Evolutionary conservation across 2,329 filamentous ascomycete genomes (phyloP), one percentile per base, ranked within the genome.

Genomic region (Diplocarpon rosae): DNA sequence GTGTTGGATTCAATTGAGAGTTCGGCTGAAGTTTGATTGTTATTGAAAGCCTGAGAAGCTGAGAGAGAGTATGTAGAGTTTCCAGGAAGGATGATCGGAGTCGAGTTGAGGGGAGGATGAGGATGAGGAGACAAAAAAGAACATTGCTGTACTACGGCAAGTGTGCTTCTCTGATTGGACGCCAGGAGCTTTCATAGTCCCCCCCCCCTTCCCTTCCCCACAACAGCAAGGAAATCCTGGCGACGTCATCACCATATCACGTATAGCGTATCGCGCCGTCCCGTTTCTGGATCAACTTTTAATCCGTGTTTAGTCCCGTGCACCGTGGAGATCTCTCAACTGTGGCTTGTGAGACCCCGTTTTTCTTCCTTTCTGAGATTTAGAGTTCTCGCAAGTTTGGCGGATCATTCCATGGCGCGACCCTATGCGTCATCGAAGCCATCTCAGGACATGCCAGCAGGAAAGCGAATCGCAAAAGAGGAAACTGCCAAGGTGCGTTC

Each of bases 201-300:
- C 20, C 24, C 24, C 28, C 31, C 17, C 42, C 8, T 15, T 13
- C 27, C 27, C 38, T 31, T 41, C 43, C 41, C 38, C 47, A 49
- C 38, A 42, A 36, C 39, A 43, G 44, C 14, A 41, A 32, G 32
- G 44, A 33, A 40, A 42, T 32, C 28, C 30, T 34, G 16, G 33
- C 46, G 27, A 46, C 46, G 46, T 48, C 47, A 49, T 46, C n/a
- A 30, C 24, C 12, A 31, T 31, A 43, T 24, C n/a, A n/a, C n/a
- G n/a, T n/a, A n/a, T n/a, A n/a, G n/a, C n/a, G n/a, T n/a, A 16
- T 30, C 16, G 28, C 31, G 20, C 14, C 24, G 24, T 29, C 11
- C n/a, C 9, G 14, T 28, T 14, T 9, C 28, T 16, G 35, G 34
- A 39, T 40, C 16, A 31, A 39, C 24, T 38, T 20, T 31, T 36